Base-by-base conservation (phyloP, 1,284 basidiomycete species). In the Apiotrichum porosum region DNA sequence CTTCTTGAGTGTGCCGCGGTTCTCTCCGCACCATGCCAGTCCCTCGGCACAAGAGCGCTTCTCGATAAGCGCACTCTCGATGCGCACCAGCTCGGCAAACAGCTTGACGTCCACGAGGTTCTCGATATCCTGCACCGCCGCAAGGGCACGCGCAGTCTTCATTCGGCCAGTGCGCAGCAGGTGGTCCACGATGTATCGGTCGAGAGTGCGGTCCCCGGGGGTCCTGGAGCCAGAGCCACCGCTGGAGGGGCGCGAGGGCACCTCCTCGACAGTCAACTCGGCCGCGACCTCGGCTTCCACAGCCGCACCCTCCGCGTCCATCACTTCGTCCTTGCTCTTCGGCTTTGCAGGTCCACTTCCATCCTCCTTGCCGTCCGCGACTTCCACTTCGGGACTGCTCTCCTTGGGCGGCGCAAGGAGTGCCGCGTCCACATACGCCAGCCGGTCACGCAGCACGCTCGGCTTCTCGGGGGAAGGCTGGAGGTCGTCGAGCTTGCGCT, bases 11-110 rank as follows among this genome's bases (percentile, higher is more conserved):
- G 88, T 85, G 24, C 83, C 81, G 69, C 94, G 88, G 75, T 99
- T 97, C 78, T 99, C 95, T 51, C 82, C 89, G 62, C 93, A 97
- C 94, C 94, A 99, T 14, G 83, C 80, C 36, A 99, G 76, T 6
- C 93, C 94, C 69, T 92, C 86, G 1, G 84, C 77, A 60, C 90
- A 91, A 62, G 86, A 86, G 57, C 88, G 83, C 41, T 75, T 75
- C 15, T 77, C 73, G 6, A 71, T 53, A 17, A 98, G 78, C 0
- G 88, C 89, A 6, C 79, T 77, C 69, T 97, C 91, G 56, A 97
- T 91, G 46, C 84, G 79, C 26, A 78, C 79, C 37, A 97, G 86
- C 58, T 97, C 91, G 48, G 81, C 82, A 69, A 97, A 97, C 33
- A 97, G 78, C 49, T 95, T 90, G 37, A 93, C 83, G 65, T 97